Percentiles rank a stretch among this genome's conserved stretches.
Evolutionary conservation across 148 eudicot species (phyloP).

Genomic region (Vaccinium myrtillus): DNA sequence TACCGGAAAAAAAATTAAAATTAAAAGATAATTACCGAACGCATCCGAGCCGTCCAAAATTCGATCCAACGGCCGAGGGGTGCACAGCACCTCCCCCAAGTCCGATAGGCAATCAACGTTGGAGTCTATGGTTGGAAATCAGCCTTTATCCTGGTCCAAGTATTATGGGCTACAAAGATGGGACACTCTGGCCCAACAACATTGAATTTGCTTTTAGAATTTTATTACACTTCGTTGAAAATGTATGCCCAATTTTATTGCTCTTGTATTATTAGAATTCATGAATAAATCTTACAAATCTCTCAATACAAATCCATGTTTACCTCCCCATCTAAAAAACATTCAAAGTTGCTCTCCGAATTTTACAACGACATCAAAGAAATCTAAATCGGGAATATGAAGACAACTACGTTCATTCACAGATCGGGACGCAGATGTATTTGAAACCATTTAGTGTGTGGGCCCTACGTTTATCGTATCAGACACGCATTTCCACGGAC

Average conservation of each 20-base stretch:
- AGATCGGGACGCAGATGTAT: background rate
- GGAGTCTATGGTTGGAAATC: too few relatives aligned
- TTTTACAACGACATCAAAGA: background rate
- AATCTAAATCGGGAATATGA: background rate
- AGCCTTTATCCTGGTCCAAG: too few relatives aligned
- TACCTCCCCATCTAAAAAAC: background rate
- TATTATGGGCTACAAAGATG: background rate
- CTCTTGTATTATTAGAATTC: background rate
- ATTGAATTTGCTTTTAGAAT: too few relatives aligned
- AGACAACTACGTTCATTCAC: background rate
- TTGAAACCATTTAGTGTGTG: background rate
- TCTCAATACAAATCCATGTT: background rate
- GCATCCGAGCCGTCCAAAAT: too few relatives aligned
- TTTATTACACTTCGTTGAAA: background rate
- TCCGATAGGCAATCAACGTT: too few relatives aligned
- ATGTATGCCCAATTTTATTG: background rate
- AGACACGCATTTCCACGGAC: background rate
- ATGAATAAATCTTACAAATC: background rate
- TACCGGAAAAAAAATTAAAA: too few relatives aligned
- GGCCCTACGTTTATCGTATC: background rate
- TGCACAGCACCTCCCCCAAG: too few relatives aligned
- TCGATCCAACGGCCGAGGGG: too few relatives aligned
- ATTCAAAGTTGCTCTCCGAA: background rate
- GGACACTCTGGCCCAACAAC: background rate
- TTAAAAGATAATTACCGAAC: too few relatives aligned